phyloP scores from a whole-genome alignment of 768 basidiomycete genomes.

The Pisolithus tinctorius region DNA sequence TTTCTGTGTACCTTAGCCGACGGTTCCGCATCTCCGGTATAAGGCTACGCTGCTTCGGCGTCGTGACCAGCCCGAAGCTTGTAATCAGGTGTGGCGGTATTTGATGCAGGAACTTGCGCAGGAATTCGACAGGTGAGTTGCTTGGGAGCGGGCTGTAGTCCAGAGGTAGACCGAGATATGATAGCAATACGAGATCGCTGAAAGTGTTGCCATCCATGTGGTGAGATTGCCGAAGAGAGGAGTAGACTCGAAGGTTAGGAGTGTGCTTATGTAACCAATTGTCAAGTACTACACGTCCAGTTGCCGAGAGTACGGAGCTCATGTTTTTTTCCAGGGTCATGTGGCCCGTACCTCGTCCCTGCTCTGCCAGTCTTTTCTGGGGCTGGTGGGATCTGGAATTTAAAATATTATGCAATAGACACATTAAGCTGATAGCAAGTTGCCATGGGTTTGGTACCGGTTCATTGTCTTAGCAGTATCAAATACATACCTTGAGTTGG shows the following conservation, averaged over 20 bases:
- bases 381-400: no score
- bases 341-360: no score
- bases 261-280: neutral
- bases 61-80: slow-evolving; percentile 36
- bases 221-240: neutral
- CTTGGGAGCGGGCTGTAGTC: slow-evolving; percentile 58
- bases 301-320: no score
- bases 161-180: slow-evolving; percentile 50
- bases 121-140: slow-evolving; percentile 54
- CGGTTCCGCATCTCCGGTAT: slow-evolving; percentile 67
- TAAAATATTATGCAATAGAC: no score
- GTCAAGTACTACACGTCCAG: no score
- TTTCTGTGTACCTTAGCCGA: slow-evolving; percentile 54
- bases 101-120: slow-evolving; percentile 48
- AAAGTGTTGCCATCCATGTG: slow-evolving; percentile 8
- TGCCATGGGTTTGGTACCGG: no score
- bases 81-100: slow-evolving; percentile 61
- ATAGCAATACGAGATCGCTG: slow-evolving; percentile 27
- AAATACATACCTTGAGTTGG: no score
- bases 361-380: no score
- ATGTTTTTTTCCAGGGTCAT: no score
- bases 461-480: no score
- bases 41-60: slow-evolving; percentile 58
- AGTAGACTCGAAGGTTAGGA: neutral
- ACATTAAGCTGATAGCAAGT: no score